Percentiles rank a stretch among this genome's conserved stretches.
Evolutionary conservation across 2,329 filamentous ascomycete genomes (phyloP).

Genomic region (Aspergillus carbonarius): DNA sequence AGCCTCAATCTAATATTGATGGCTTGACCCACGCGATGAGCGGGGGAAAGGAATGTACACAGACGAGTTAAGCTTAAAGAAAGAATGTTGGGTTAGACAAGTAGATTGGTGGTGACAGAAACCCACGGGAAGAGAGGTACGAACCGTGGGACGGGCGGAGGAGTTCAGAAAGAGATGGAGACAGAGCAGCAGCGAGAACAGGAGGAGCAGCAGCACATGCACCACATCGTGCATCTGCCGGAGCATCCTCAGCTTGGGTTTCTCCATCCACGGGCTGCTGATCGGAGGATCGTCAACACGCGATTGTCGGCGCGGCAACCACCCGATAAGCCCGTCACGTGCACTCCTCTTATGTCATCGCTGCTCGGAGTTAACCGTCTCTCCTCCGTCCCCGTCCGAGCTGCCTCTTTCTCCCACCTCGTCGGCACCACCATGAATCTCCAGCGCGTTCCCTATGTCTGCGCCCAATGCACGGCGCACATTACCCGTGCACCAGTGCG

Average conservation of each 20-base stretch:
- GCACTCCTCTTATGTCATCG: constrained; percentile 6
- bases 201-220: not conserved
- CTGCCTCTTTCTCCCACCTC: not conserved
- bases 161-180: not conserved
- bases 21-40: constrained; percentile 41
- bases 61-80: constrained; percentile 17
- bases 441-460: constrained; percentile 27
- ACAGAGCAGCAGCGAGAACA: not conserved
- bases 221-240: not conserved
- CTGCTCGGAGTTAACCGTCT: constrained; percentile 1
- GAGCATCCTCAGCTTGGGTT: not conserved
- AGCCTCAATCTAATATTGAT: constrained; percentile 20
- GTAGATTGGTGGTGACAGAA: not conserved
- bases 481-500: constrained; percentile 13
- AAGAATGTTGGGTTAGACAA: constrained; percentile 21
- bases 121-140: constrained; percentile 1
- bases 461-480: constrained; percentile 30
- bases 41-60: constrained; percentile 26
- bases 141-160: constrained; percentile 4
- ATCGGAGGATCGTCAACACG: constrained; percentile 15
- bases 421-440: constrained; percentile 25
- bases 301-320: constrained; percentile 23
- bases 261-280: not conserved
- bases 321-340: constrained; percentile 16
- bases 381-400: constrained; percentile 3